Conservation (phyloP, 2,329 filamentous ascomycete species). For the Neofusicoccum cordaticola region DNA sequence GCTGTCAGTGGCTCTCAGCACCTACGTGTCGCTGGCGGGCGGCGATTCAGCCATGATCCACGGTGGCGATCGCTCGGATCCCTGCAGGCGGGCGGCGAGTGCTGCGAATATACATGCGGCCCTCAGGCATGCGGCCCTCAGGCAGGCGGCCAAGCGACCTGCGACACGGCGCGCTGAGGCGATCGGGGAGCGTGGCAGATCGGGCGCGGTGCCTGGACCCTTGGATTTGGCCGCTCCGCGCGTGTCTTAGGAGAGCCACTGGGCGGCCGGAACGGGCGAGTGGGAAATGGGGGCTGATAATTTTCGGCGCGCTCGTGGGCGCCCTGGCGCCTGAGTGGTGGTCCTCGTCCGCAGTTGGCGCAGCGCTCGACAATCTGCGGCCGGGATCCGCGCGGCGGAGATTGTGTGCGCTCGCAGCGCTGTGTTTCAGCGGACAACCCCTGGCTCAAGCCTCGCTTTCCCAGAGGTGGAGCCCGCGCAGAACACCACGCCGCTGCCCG, state of each 20-base stretch:
- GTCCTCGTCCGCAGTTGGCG: background rate
- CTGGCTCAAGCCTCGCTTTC: background rate
- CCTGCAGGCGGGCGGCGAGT: background rate
- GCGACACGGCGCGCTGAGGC: background rate
- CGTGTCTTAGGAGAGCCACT: background rate
- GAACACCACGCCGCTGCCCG: background rate
- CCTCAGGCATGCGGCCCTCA: background rate
- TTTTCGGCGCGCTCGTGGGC: background rate
- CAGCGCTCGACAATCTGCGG: background rate
- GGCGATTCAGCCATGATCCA: conserved; percentile 8
- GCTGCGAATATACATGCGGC: background rate
- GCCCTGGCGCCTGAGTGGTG: background rate
- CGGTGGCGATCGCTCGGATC: conserved; percentile 3
- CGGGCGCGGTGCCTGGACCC: background rate
- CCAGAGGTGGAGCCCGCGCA: conserved; percentile 2
- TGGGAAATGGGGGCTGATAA: conserved; percentile 1
- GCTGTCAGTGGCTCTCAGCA: background rate
- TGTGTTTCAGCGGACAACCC: conserved; percentile 7
- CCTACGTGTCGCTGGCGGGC: background rate
- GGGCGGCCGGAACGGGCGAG: background rate
- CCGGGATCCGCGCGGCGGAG: conserved; percentile 4
- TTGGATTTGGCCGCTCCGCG: background rate
- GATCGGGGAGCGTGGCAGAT: background rate
- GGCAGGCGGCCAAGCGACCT: background rate
- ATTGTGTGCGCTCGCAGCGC: background rate